A percentile compares a stretch with the other conserved stretches of the same genome.
Conservation (phyloP, 306 rosid genomes). For the Corylus avellana region DNA sequence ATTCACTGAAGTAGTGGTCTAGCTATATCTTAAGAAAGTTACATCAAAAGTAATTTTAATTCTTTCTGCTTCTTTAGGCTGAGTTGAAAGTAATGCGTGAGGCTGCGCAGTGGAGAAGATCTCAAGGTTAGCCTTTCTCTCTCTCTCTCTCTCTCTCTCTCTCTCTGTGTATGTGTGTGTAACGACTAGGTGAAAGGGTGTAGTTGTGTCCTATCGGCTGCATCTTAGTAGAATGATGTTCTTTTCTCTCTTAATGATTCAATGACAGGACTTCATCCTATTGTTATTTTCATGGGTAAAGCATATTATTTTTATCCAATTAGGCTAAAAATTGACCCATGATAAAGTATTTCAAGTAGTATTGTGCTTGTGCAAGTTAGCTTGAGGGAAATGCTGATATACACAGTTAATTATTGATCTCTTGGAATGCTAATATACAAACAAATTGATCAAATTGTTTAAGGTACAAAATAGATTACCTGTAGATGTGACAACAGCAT, state of each 20-base stretch:
- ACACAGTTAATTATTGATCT: too few relatives aligned
- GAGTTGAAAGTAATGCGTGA: conserved; percentile 83
- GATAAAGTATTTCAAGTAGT: not conserved
- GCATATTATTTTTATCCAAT: not conserved
- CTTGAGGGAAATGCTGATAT: not conserved
- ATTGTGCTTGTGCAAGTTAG: not conserved
- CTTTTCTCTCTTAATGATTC: not conserved
- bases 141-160: conserved; percentile 18
- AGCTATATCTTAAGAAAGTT: not conserved
- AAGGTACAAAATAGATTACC: too few relatives aligned
- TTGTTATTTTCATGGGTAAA: not conserved
- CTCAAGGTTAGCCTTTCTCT: conserved; percentile 60
- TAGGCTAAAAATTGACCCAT: not conserved
- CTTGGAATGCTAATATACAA: too few relatives aligned
- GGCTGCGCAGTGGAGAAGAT: conserved; percentile 89
- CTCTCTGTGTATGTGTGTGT: not conserved
- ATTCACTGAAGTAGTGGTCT: conserved; percentile 23
- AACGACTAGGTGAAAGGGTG: too few relatives aligned
- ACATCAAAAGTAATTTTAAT: conserved; percentile 2
- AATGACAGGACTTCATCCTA: not conserved
- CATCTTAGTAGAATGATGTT: not conserved
- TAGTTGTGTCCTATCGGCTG: too few relatives aligned
- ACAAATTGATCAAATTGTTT: too few relatives aligned
- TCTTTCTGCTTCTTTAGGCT: conserved; percentile 46
- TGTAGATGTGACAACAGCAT: too few relatives aligned